Evolutionary conservation across 345 rosid genomes (phyloP).

Genomic region (Corchorus capsularis): DNA sequence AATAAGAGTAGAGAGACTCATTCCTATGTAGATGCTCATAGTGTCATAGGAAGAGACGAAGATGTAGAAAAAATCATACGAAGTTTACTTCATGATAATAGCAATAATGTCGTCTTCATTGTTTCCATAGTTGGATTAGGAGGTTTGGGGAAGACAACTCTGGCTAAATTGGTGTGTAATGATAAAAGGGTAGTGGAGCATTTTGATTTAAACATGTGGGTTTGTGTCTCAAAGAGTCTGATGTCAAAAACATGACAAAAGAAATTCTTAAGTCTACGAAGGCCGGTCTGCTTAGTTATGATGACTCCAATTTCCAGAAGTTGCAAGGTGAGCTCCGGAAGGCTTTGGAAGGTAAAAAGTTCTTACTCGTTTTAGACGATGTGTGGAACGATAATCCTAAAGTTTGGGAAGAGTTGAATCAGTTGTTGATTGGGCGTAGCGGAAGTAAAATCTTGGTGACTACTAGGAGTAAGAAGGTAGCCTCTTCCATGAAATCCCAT

Average conservation of each 20-base stretch:
- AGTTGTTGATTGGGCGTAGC: not conserved
- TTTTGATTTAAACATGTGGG: conserved; percentile 24
- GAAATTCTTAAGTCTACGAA: conserved; percentile 6
- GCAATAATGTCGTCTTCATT: conserved; percentile 13
- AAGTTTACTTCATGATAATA: not conserved
- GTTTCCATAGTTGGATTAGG: conserved; percentile 24
- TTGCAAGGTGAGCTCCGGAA: not conserved
- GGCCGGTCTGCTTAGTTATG: not conserved
- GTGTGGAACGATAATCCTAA: conserved; percentile 14
- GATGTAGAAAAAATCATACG: conserved; percentile 5
- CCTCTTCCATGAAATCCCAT: not conserved
- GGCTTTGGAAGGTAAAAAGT: conserved; percentile 9
- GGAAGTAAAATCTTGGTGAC: conserved; percentile 28
- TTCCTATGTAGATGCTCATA: not conserved
- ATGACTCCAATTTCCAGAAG: not conserved
- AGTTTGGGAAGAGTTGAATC: conserved; percentile 2
- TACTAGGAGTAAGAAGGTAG: conserved; percentile 11
- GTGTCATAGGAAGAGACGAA: conserved; percentile 12
- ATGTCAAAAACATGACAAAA: not conserved
- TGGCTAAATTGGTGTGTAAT: conserved; percentile 19
- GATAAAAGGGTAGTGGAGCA: not conserved
- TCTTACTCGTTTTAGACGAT: conserved; percentile 26
- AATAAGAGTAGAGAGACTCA: not conserved
- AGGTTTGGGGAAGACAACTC: conserved; percentile 27
- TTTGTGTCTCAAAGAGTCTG: conserved; percentile 14